phyloP scores from a whole-genome alignment of 2,329 filamentous ascomycete genomes.

The Amauroascus verrucosus region DNA sequence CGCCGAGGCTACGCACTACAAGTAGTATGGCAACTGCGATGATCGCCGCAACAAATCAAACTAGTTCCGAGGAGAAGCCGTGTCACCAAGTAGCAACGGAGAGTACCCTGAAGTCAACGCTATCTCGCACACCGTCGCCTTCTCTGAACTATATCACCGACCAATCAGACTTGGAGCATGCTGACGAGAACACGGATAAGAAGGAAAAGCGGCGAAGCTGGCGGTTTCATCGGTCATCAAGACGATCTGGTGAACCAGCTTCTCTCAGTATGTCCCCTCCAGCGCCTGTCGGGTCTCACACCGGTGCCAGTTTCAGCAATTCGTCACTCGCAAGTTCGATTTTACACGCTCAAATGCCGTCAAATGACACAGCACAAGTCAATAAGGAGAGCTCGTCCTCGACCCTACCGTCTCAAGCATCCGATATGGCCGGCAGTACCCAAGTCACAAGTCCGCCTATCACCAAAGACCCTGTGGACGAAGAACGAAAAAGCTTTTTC shows the following conservation, averaged over 20 bases:
- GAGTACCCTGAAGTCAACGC: conserved; percentile 50
- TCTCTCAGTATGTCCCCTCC: conserved; percentile 35
- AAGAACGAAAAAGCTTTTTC: conserved; percentile 51
- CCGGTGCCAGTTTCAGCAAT: conserved; percentile 54
- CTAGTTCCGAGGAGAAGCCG: conserved; percentile 1
- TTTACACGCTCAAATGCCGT: conserved; percentile 37
- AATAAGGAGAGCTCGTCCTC: conserved; percentile 26
- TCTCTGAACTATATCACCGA: conserved; percentile 65
- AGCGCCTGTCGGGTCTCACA: conserved; percentile 51
- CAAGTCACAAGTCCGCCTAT: conserved; percentile 19
- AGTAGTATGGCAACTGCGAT: background rate
- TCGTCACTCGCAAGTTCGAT: conserved; percentile 56
- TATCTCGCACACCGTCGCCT: conserved; percentile 65
- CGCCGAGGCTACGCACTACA: conserved; percentile 20
- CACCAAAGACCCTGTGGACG: conserved; percentile 25
- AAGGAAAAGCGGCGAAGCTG: conserved; percentile 63
- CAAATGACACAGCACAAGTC: conserved; percentile 35
- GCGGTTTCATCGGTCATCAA: conserved; percentile 50
- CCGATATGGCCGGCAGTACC: conserved; percentile 29
- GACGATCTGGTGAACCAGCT: conserved; percentile 48
- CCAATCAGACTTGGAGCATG: conserved; percentile 62
- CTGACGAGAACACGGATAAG: conserved; percentile 50
- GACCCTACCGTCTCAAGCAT: conserved; percentile 28
- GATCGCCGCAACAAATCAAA: background rate
- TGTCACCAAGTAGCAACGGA: conserved; percentile 14